Evolutionary conservation across 306 rosid species (phyloP).

Genomic region (Lagenaria siceraria): DNA sequence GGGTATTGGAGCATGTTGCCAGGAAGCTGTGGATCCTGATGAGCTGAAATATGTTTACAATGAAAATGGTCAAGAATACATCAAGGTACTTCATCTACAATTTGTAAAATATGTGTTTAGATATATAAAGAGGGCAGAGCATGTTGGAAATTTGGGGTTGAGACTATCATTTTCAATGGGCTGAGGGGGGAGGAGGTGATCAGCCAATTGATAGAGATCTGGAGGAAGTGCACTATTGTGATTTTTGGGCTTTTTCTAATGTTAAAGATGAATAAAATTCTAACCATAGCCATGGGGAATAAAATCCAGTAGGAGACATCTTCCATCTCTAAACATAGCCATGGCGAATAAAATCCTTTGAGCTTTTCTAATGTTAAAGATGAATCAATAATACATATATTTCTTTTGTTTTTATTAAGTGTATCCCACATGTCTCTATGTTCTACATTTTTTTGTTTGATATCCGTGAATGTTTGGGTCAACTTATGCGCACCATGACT

Average conservation of each 20-base stretch:
- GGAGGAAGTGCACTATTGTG: background rate
- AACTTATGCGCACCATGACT: background rate
- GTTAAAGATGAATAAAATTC: too few relatives aligned
- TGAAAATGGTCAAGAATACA: slow-evolving; percentile 50
- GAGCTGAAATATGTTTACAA: slow-evolving; percentile 84
- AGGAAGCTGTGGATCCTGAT: slow-evolving; percentile 59
- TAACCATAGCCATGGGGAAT: too few relatives aligned
- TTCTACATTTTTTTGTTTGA: too few relatives aligned
- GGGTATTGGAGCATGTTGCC: slow-evolving; percentile 72
- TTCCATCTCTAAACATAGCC: too few relatives aligned
- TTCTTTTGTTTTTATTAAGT: too few relatives aligned
- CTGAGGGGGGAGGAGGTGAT: background rate
- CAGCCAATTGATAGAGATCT: background rate
- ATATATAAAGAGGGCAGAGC: background rate
- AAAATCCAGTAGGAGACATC: too few relatives aligned
- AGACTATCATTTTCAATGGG: background rate
- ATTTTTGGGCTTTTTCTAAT: background rate
- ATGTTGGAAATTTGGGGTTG: background rate
- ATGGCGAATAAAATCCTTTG: too few relatives aligned
- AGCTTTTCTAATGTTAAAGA: too few relatives aligned
- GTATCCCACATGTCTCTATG: too few relatives aligned
- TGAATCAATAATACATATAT: too few relatives aligned
- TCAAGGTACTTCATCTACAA: slow-evolving; percentile 37
- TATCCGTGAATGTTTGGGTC: background rate
- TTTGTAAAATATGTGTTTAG: background rate